These are phyloP conservation scores for Fraxinus dipetala DNA, from an alignment of 305 asterid genomes.

Conservation along the genomic window DNA sequence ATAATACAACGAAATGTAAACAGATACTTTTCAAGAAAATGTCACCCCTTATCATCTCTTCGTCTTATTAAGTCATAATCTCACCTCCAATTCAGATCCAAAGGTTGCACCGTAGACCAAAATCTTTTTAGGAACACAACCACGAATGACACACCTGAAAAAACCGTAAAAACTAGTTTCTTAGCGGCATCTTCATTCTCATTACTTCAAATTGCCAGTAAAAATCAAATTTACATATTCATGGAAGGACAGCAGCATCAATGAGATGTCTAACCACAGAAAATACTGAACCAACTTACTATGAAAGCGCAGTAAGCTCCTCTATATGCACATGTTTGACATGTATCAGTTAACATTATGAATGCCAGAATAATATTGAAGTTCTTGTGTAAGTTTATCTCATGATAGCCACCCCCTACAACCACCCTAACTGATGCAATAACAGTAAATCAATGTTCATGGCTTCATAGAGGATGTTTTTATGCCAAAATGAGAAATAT, in stretches of 20 bases:
- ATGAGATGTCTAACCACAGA: background rate
- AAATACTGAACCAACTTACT: background rate
- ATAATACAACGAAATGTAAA: background rate
- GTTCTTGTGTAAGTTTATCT: too few species aligned
- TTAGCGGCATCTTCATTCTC: conserved; percentile 3
- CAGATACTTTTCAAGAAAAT: background rate
- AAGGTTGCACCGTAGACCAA: conserved; percentile 92
- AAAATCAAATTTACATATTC: background rate
- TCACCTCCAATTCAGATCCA: conserved; percentile 98
- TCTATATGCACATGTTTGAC: background rate
- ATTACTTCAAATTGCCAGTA: background rate
- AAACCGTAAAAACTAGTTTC: background rate
- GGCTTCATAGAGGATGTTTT: background rate
- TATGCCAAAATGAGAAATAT: background rate
- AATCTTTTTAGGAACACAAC: conserved; percentile 98
- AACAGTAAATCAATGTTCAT: background rate
- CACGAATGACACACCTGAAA: conserved; percentile 95
- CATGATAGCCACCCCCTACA: too few species aligned
- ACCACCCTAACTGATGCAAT: too few species aligned
- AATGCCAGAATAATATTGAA: too few species aligned
- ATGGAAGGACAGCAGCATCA: background rate
- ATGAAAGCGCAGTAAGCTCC: background rate
- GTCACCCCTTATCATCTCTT: background rate
- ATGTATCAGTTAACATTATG: too few species aligned
- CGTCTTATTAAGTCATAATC: background rate